Evolutionary conservation across 176 grass and related monocot species (phyloP).

Genomic region (Oryza punctata): DNA sequence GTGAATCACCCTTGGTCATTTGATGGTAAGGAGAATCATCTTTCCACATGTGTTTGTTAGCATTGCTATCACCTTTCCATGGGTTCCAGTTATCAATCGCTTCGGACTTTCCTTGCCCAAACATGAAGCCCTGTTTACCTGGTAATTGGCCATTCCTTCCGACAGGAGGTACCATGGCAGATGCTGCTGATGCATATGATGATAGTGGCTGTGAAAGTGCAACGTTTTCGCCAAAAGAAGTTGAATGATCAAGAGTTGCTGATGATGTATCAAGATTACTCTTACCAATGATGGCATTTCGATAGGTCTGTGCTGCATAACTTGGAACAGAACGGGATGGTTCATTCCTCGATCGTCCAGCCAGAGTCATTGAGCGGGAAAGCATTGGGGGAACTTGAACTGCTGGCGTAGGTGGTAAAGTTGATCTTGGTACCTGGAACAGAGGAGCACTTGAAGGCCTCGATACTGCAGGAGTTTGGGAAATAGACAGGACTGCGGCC

Average conservation of each 20-base stretch:
- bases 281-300: constrained; percentile 68
- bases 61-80: constrained; percentile 51
- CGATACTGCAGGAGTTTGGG: constrained; percentile 37
- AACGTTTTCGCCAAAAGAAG: constrained; percentile 43
- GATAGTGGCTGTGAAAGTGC: constrained; percentile 35
- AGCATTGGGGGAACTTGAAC: constrained; percentile 53
- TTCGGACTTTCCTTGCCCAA: constrained; percentile 50
- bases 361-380: constrained; percentile 49
- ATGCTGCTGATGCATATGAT: constrained; percentile 36
- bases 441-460: constrained; percentile 78
- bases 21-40: constrained; percentile 46
- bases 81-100: constrained; percentile 54
- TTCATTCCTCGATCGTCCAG: constrained; percentile 51
- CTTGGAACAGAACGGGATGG: constrained; percentile 45
- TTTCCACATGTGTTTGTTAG: constrained; percentile 46
- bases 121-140: constrained; percentile 48
- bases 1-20: constrained; percentile 34
- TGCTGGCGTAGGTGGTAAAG: constrained; percentile 37
- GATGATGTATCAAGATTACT: constrained; percentile 29
- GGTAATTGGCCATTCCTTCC: constrained; percentile 42
- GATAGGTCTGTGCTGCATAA: constrained; percentile 66
- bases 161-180: constrained; percentile 44
- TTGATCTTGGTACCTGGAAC: constrained; percentile 59
- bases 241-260: constrained; percentile 46
- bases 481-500: constrained; percentile 10